phyloP scores from a whole-genome alignment of 495 filamentous ascomycete genomes.

The Neurospora tetraspora region DNA sequence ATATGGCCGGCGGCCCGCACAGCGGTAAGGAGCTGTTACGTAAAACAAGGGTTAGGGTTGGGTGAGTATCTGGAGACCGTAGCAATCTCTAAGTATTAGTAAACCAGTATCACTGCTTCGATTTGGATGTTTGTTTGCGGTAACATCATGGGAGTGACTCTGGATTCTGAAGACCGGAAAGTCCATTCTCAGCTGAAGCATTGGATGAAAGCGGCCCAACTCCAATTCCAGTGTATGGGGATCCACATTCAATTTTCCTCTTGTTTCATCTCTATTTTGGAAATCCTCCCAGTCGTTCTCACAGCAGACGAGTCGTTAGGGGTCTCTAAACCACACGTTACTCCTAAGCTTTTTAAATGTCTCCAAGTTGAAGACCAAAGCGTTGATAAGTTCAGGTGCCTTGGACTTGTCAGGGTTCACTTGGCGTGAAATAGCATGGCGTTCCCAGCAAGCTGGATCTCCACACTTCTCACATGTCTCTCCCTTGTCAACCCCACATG shows the following conservation, averaged over 20 bases:
- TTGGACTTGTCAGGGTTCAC: not conserved
- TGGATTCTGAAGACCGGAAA: not conserved
- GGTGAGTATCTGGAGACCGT: not conserved
- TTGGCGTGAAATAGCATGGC: not conserved
- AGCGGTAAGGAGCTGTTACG: not conserved
- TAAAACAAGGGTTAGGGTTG: not conserved
- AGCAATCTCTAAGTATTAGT: no score
- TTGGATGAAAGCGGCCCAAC: not conserved
- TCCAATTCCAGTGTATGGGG: not conserved
- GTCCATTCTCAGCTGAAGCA: not conserved
- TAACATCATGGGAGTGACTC: not conserved
- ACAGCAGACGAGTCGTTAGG: no score
- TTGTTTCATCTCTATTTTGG: not conserved
- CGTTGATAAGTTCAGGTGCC: not conserved
- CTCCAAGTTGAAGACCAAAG: not conserved
- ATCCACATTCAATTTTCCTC: not conserved
- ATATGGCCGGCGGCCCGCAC: conserved; percentile 7
- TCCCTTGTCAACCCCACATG: not conserved
- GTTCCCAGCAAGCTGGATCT: not conserved
- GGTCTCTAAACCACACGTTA: not conserved
- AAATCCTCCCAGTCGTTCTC: not conserved
- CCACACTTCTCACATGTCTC: not conserved
- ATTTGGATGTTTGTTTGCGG: not conserved
- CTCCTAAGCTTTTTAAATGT: not conserved
- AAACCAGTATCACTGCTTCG: not conserved